Evolutionary conservation across 495 filamentous ascomycete genomes (phyloP).

Genomic region (Aspergillus hancockii): DNA sequence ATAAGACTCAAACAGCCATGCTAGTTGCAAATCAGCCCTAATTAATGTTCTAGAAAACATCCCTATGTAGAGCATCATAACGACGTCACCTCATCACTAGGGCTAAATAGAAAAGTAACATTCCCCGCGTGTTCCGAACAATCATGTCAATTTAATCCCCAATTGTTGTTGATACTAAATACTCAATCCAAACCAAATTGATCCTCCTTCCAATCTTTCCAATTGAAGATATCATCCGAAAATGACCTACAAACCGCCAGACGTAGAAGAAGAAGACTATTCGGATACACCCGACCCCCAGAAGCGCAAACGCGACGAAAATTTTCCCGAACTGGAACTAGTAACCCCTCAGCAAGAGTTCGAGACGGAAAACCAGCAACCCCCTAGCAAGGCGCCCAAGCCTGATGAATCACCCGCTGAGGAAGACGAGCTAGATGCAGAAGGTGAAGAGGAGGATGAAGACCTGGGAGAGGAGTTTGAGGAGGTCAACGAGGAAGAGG

Average conservation of each 20-base stretch:
- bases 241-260: slow-evolving; percentile 25
- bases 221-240: neutral
- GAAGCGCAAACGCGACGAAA: slow-evolving; percentile 23
- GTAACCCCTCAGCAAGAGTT: slow-evolving; percentile 2
- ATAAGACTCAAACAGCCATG: neutral
- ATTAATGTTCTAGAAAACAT: no score
- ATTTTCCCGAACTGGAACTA: slow-evolving; percentile 9
- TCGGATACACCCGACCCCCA: slow-evolving; percentile 21
- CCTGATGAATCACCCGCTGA: slow-evolving; percentile 4
- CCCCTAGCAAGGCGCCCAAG: slow-evolving; percentile 22
- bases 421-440: slow-evolving; percentile 7
- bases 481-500: slow-evolving; percentile 2
- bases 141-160: neutral
- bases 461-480: slow-evolving; percentile 10
- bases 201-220: neutral
- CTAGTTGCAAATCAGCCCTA: neutral
- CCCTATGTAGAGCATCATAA: slow-evolving; percentile 1
- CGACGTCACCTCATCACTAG: slow-evolving; percentile 13
- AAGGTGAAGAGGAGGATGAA: slow-evolving; percentile 6
- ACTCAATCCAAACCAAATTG: no score
- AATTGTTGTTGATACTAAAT: neutral
- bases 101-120: no score
- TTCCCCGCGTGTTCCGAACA: no score
- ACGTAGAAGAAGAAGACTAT: slow-evolving; percentile 24
- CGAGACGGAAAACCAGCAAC: slow-evolving; percentile 15